phyloP scores from a whole-genome alignment of 805 yeast species.

The Candida endomychidarum region DNA sequence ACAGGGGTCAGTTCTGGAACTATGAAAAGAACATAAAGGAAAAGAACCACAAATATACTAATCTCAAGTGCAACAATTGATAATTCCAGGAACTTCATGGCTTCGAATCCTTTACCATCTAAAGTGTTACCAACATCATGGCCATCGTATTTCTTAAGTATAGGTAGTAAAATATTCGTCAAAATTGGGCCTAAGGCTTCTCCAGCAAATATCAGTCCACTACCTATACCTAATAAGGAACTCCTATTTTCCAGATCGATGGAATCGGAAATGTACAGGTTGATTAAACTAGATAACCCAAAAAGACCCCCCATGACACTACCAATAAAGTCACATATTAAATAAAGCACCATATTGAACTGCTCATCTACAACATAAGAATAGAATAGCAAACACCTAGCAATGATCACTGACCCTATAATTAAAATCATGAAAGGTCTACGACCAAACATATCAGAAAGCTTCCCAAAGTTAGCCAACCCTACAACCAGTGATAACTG shows the following conservation, averaged over 20 bases:
- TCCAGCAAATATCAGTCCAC: constrained; percentile 62
- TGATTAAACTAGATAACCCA: constrained; percentile 54
- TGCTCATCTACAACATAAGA: constrained; percentile 24
- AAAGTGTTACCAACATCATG: background rate
- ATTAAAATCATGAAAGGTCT: constrained; percentile 25
- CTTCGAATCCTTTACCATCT: no score
- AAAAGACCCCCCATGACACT: constrained; percentile 62
- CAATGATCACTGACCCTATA: constrained; percentile 20
- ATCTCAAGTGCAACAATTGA: constrained; percentile 31
- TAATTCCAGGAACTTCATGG: constrained; percentile 20
- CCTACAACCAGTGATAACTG: constrained; percentile 52
- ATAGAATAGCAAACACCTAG: constrained; percentile 21
- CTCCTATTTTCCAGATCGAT: constrained; percentile 61
- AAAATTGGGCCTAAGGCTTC: constrained; percentile 63
- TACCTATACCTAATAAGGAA: constrained; percentile 53
- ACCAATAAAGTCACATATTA: constrained; percentile 44
- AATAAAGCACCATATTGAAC: constrained; percentile 36
- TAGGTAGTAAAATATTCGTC: constrained; percentile 34
- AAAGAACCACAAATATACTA: constrained; percentile 31
- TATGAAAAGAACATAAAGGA: constrained; percentile 28
- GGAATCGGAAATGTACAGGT: constrained; percentile 73
- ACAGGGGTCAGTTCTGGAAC: constrained; percentile 58
- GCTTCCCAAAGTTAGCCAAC: constrained; percentile 49
- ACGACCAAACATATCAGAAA: constrained; percentile 39
- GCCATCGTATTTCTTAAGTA: background rate